A percentile compares a stretch with the other conserved stretches of the same genome.
phyloP scores from a whole-genome alignment of 768 basidiomycete genomes.

The Tricholoma saponaceum region DNA sequence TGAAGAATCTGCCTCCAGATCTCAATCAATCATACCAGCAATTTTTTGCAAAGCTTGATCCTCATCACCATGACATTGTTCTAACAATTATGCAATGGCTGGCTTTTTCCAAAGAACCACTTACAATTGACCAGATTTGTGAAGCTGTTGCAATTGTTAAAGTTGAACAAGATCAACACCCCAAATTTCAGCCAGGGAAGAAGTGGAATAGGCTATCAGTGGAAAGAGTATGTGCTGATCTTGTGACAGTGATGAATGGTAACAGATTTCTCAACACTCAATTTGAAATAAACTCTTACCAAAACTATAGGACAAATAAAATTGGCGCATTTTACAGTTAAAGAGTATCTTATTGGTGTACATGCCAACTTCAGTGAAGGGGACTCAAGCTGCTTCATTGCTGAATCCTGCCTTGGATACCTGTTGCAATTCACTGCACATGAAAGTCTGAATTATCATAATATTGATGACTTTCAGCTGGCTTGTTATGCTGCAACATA shows the following conservation, averaged over 20 bases:
- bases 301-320: neutral
- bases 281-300: neutral
- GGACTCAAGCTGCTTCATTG: neutral
- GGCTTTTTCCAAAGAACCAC: neutral
- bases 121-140: neutral
- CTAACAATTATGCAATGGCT: neutral
- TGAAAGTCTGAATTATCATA: neutral
- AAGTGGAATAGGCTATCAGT: neutral
- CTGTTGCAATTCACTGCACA: neutral
- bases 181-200: neutral
- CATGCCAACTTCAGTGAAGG: neutral
- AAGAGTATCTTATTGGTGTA: too few relatives aligned
- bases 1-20: neutral
- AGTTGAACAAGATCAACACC: neutral
- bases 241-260: neutral
- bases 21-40: neutral
- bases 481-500: neutral
- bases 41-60: too few relatives aligned
- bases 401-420: neutral
- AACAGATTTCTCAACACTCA: neutral
- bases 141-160: neutral
- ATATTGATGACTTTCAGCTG: neutral
- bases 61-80: neutral
- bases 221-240: neutral
- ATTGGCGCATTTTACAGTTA: neutral